phyloP scores from a whole-genome alignment of 371 early-diverging fungal species.

The Caulochytrium protostelioides region DNA sequence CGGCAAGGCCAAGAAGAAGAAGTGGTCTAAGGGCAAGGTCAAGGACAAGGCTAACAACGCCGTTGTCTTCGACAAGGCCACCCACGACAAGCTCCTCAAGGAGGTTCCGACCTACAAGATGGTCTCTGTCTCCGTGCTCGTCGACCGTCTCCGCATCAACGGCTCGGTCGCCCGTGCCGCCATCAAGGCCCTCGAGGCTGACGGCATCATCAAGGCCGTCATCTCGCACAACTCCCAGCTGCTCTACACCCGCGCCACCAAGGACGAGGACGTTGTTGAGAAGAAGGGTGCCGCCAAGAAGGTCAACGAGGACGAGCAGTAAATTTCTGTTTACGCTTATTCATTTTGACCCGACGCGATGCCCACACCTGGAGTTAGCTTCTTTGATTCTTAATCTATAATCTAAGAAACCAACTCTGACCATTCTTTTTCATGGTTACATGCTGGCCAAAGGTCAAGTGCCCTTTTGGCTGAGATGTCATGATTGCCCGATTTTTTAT shows the following conservation, averaged over 20 bases:
- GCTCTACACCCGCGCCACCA: constrained; percentile 86
- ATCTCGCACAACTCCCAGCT: constrained; percentile 71
- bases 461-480: no score
- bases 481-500: no score
- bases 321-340: no score
- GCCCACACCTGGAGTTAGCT: no score
- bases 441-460: no score
- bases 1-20: constrained; percentile 26
- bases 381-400: no score
- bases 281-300: no score
- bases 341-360: no score
- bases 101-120: constrained; percentile 97
- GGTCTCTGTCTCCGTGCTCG: constrained; percentile 87
- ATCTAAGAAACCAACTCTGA: no score
- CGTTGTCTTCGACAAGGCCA: constrained; percentile 74
- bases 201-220: constrained; percentile 79
- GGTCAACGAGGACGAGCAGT: no score
- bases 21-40: constrained; percentile 90
- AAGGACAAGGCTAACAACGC: constrained; percentile 95
- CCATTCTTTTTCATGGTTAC: no score
- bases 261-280: constrained; percentile 47
- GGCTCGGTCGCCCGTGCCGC: constrained; percentile 90
- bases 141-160: constrained; percentile 93
- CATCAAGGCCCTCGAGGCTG: constrained; percentile 68
- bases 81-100: constrained; percentile 85